phyloP scores from a whole-genome alignment of 768 basidiomycete genomes.

The Phylloporus sp. region DNA sequence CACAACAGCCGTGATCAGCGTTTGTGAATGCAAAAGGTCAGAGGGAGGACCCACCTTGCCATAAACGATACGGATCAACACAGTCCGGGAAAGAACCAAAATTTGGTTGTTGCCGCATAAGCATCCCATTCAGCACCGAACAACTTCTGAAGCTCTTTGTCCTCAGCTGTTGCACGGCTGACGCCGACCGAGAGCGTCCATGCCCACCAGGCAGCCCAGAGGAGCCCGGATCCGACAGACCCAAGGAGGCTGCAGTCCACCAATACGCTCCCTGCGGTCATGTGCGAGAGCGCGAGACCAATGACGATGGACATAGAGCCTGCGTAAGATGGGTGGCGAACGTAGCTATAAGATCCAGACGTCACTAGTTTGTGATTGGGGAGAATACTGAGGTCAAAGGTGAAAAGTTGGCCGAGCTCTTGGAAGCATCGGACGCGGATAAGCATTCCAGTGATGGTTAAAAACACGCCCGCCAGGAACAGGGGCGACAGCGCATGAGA shows the following conservation, averaged over 20 bases:
- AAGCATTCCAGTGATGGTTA: conserved; percentile 41
- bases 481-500: conserved; percentile 34
- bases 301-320: conserved; percentile 49
- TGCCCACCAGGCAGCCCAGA: conserved; percentile 44
- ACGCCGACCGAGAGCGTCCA: conserved; percentile 47
- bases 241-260: conserved; percentile 36
- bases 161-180: conserved; percentile 50
- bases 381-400: conserved; percentile 55
- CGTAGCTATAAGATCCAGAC: conserved; percentile 45
- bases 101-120: conserved; percentile 42
- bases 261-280: conserved; percentile 46
- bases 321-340: conserved; percentile 55
- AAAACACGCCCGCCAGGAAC: conserved; percentile 44
- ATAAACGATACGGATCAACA: conserved; percentile 21
- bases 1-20: not conserved
- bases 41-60: not conserved
- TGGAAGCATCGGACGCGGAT: conserved; percentile 53
- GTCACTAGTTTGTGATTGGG: conserved; percentile 51
- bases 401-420: conserved; percentile 52
- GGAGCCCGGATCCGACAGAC: conserved; percentile 28
- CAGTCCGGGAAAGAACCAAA: conserved; percentile 50
- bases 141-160: conserved; percentile 43
- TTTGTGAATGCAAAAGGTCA: not conserved
- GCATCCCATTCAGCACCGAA: conserved; percentile 47
- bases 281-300: conserved; percentile 44